A percentile compares a stretch with the other conserved stretches of the same genome.
phyloP scores from a whole-genome alignment of 2,329 filamentous ascomycete genomes.

The Shiraia bambusicola region DNA sequence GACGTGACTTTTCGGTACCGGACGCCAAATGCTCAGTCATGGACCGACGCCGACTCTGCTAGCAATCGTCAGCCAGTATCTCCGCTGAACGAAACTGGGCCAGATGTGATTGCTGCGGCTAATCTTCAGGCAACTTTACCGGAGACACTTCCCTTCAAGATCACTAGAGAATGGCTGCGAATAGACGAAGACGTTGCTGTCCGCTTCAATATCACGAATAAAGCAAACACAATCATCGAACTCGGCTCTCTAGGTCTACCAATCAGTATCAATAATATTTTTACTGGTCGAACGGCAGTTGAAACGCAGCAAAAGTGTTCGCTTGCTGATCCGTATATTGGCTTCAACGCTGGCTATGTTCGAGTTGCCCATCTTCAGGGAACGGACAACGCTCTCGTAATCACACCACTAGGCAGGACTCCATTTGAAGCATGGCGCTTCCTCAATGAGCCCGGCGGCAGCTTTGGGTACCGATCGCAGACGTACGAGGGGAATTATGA shows the following conservation, averaged over 20 bases:
- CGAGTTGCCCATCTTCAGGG: conserved; percentile 56
- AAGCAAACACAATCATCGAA: conserved; percentile 47
- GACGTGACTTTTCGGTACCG: conserved; percentile 61
- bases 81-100: conserved; percentile 14
- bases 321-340: conserved; percentile 62
- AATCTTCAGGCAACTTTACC: conserved; percentile 49
- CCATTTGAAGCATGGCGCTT: conserved; percentile 59
- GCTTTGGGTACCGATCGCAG: conserved; percentile 49
- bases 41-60: conserved; percentile 54
- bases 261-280: conserved; percentile 64
- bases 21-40: conserved; percentile 39
- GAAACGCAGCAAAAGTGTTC: conserved; percentile 56
- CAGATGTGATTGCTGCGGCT: conserved; percentile 43
- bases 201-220: conserved; percentile 55
- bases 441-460: conserved; percentile 47
- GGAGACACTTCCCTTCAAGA: conserved; percentile 40
- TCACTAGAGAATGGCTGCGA: conserved; percentile 57
- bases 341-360: conserved; percentile 60
- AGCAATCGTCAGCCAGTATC: conserved; percentile 43
- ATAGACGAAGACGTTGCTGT: conserved; percentile 54
- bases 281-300: conserved; percentile 52
- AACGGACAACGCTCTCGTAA: conserved; percentile 55
- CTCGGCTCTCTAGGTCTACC: conserved; percentile 61
- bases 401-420: conserved; percentile 56
- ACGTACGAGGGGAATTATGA: conserved; percentile 63